Percentiles rank a stretch among this genome's conserved stretches.
These are phyloP conservation scores for Scutellaria galericulata DNA, from an alignment of 257 asterid genomes.

Conservation along the genomic window DNA sequence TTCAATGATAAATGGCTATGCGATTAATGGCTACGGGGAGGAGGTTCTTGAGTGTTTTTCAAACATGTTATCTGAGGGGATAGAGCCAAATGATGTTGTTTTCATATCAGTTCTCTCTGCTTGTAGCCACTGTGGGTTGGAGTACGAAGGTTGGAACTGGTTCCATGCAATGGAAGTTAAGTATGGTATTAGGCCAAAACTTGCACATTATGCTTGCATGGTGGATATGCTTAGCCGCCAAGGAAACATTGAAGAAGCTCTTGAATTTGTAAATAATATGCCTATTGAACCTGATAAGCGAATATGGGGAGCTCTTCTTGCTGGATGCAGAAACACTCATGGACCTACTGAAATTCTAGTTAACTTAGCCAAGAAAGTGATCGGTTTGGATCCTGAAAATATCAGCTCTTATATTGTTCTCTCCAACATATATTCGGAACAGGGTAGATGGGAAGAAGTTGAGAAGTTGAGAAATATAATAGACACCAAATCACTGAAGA, in stretches of 20 bases:
- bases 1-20: slow-evolving; percentile 88
- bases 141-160: slow-evolving; percentile 89
- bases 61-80: slow-evolving; percentile 59
- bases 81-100: slow-evolving; percentile 72
- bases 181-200: slow-evolving; percentile 60
- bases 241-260: slow-evolving; percentile 79
- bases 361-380: slow-evolving; percentile 54
- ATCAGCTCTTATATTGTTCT: slow-evolving; percentile 59
- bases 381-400: slow-evolving; percentile 57
- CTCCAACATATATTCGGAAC: slow-evolving; percentile 69
- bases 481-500: slow-evolving; percentile 53
- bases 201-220: slow-evolving; percentile 87
- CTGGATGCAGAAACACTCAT: slow-evolving; percentile 66
- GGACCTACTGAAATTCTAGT: slow-evolving; percentile 54
- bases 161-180: slow-evolving; percentile 62
- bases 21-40: slow-evolving; percentile 72
- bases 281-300: slow-evolving; percentile 72
- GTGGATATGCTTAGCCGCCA: slow-evolving; percentile 91
- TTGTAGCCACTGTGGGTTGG: slow-evolving; percentile 85
- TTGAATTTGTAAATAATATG: slow-evolving; percentile 72
- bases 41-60: slow-evolving; percentile 73
- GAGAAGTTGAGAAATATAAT: slow-evolving; percentile 61
- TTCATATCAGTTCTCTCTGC: slow-evolving; percentile 77
- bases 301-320: slow-evolving; percentile 85
- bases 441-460: slow-evolving; percentile 79